Base-by-base conservation (phyloP, 495 filamentous ascomycete genomes). In the Aspergillus sclerotioniger region DNA sequence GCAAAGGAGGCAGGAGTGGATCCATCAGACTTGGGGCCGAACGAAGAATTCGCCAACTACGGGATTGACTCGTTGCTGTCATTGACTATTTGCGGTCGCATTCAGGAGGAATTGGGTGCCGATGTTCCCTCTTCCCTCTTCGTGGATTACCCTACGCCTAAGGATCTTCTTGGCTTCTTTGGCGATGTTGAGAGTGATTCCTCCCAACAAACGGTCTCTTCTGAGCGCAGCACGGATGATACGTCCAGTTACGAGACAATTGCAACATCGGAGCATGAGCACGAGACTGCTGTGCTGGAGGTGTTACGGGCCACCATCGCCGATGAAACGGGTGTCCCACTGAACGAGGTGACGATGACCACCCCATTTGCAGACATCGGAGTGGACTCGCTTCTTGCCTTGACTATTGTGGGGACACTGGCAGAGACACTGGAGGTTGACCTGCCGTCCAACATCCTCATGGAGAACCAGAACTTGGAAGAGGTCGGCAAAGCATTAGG, bases 1-100 rank as follows among this genome's bases (percentile, higher is more conserved):
- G 83, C 87, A 13, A 77, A 80, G 59, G 87, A 90, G 64, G 78
- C 84, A 37, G 87, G 87, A 51, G 76, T 89, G 51, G 76, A 74
- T 43, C 64, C 80, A 12, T 75, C 79, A 21, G 87, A 90, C 58
- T 74, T 91, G 56, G 76, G 77, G 10, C 71, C 74, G 29, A 66
- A 70, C n/a, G 68, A 70, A 31, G 67, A 70, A 44, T 80, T 83
- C 52, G 71, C 75, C 1, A 72, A 81, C 57, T 69, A 78, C 31
- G 80, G 80, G 13, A 72, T 83, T 44, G 80, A 83, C 60, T 83
- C 80, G 1, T 62, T 83, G 6, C 70, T 81, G 29, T 78, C 80
- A 0, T 53, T 83, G 54, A 73, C 73, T 0, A 76, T 83, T 46
- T 69, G 67, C 28, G 71, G 74, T n/a, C 62, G 73, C 44, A 67